Base-by-base conservation (phyloP, 768 basidiomycete species). In the Auriscalpium microsporum region DNA sequence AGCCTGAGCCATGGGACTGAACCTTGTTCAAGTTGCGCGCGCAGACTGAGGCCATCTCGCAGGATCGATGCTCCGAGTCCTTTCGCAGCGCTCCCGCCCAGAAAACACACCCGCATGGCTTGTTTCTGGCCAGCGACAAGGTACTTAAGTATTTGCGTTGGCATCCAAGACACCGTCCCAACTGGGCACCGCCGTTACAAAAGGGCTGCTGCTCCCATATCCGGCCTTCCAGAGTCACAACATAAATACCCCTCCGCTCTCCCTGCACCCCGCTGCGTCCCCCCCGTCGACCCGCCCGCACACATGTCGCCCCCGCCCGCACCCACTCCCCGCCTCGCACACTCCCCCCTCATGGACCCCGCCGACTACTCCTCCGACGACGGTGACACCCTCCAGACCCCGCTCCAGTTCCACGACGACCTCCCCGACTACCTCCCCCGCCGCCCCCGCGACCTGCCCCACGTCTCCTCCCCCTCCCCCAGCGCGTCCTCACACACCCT, bases 351-450 rank as follows among this genome's bases (percentile, higher is more conserved):
- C 36, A 61, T 61, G 60, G 58, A 61, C n/a, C 14, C 36, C 34
- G 53, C 54, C 33, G 60, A 62, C n/a, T 62, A 52, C 17, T 60
- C 58, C 34, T 56, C 56, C 9, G 61, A 62, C 16, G 61, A 62
- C 19, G 61, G 61, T 11, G 61, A 62, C 28, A 45, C 60, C 45
- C 58, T 55, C 3, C 58, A 57, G 10, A 62, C 61, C 4, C 61
- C 61, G 13, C 59, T 62, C 45, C 58, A 62, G 13, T 16, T 53
- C 6, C 53, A 56, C 4, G 55, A 62, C 42, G 33, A 47, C 17
- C 54, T 45, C 48, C 50, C 45, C 19, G 23, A 47, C 50, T 59
- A 60, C 21, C 55, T 45, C 33, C 23, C 57, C 21, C 48, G 44
- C 37, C 51, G 48, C 37, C 56, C 50, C 38, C 56, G 11, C 8